These are phyloP conservation scores for Saksenaea vasiformis DNA, from an alignment of 371 early-diverging fungal species.

Conservation along the genomic window DNA sequence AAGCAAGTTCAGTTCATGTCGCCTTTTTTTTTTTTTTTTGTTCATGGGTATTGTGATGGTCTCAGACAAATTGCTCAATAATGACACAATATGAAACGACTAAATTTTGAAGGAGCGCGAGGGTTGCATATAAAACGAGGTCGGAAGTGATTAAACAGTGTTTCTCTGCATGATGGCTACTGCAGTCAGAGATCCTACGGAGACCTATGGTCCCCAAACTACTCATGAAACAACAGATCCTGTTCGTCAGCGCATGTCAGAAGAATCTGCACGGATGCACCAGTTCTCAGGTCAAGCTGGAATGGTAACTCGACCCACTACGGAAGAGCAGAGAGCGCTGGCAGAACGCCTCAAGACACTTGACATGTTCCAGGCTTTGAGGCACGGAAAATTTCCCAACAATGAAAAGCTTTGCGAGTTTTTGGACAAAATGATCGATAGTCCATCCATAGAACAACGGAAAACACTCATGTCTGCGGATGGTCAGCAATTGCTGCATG, in stretches of 20 bases:
- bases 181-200: background rate
- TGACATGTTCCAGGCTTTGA: constrained; percentile 49
- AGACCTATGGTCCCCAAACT: background rate
- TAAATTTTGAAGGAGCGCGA: no score
- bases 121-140: background rate
- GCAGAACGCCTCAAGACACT: constrained; percentile 48
- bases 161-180: background rate
- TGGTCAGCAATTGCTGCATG: constrained; percentile 49
- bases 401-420: constrained; percentile 57
- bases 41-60: no score
- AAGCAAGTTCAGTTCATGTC: no score
- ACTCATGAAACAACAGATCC: background rate
- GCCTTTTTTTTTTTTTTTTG: no score
- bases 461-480: constrained; percentile 51
- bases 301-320: constrained; percentile 3
- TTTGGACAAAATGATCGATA: constrained; percentile 39
- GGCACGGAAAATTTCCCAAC: constrained; percentile 62
- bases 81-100: no score
- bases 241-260: background rate
- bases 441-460: constrained; percentile 42
- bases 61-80: no score
- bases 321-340: constrained; percentile 22
- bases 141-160: background rate
- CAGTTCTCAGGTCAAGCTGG: background rate
- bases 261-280: background rate